Evolutionary conservation across 1,139 yeast genomes (phyloP).

Genomic region (Hansenula sp.): DNA sequence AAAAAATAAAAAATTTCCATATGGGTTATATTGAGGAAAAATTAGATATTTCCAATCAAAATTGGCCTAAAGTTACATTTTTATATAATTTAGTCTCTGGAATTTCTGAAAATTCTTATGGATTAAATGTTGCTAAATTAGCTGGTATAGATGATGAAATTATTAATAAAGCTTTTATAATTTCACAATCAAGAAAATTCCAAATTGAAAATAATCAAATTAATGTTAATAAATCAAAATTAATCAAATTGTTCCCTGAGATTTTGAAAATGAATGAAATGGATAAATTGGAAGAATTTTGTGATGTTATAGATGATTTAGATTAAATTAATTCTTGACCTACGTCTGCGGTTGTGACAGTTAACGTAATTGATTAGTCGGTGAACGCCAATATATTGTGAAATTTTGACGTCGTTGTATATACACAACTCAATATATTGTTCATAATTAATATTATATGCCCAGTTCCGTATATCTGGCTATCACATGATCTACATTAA

Average conservation of each 20-base stretch:
- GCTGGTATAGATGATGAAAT: conserved; percentile 57
- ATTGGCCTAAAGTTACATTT: conserved; percentile 45
- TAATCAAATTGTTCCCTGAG: neutral
- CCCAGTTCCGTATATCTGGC: too few relatives aligned
- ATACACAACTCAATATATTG: too few relatives aligned
- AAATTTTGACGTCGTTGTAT: too few relatives aligned
- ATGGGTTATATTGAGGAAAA: conserved; percentile 64
- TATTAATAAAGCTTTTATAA: conserved; percentile 43
- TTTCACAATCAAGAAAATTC: conserved; percentile 41
- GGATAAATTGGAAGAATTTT: neutral
- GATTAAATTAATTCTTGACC: too few relatives aligned
- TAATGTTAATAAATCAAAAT: neutral
- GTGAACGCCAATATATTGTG: too few relatives aligned
- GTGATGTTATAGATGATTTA: conserved; percentile 2
- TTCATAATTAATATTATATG: too few relatives aligned
- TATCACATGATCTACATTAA: too few relatives aligned
- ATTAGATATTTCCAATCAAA: conserved; percentile 29
- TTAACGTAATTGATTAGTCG: too few relatives aligned
- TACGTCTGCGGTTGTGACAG: too few relatives aligned
- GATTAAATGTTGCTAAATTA: conserved; percentile 72
- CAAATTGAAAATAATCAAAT: conserved; percentile 17
- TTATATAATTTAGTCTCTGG: conserved; percentile 61
- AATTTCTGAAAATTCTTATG: conserved; percentile 63
- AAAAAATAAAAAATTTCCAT: conserved; percentile 56
- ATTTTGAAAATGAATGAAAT: neutral